A percentile compares a stretch with the other conserved stretches of the same genome.
Evolutionary conservation across 2,329 filamentous ascomycete species (phyloP).

Genomic region (Fusarium albosuccineum): DNA sequence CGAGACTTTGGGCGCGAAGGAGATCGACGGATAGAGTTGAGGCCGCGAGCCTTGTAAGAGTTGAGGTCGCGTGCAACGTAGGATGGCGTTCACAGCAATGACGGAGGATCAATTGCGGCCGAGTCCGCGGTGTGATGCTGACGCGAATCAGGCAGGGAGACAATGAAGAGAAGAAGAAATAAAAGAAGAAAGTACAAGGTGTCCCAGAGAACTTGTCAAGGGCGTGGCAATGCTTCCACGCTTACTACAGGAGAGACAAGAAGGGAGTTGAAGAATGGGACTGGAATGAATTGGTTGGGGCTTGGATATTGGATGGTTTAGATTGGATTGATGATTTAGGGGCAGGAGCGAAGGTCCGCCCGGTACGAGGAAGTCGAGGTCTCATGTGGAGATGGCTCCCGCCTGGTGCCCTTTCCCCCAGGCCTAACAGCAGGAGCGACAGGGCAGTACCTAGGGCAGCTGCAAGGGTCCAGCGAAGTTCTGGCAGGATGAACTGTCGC

Average conservation of each 20-base stretch:
- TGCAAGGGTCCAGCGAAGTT: constrained; percentile 29
- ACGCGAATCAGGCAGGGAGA: constrained; percentile 11
- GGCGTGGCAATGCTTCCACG: constrained; percentile 8
- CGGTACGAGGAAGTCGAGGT: constrained; percentile 19
- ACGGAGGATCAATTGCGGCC: not conserved
- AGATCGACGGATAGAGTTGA: constrained; percentile 12
- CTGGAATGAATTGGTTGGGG: constrained; percentile 37
- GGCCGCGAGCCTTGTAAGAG: constrained; percentile 27
- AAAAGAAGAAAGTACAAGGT: constrained; percentile 6
- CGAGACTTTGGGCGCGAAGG: constrained; percentile 7
- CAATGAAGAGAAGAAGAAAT: constrained; percentile 1
- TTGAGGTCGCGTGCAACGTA: constrained; percentile 39
- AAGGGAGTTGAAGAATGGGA: constrained; percentile 27
- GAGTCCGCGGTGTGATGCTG: constrained; percentile 27
- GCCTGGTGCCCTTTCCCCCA: constrained; percentile 10
- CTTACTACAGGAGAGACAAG: constrained; percentile 26
- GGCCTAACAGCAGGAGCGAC: constrained; percentile 6
- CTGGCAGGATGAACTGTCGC: constrained; percentile 24
- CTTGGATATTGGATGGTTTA: constrained; percentile 39
- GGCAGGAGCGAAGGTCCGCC: constrained; percentile 36
- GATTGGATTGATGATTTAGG: constrained; percentile 34
- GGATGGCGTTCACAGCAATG: constrained; percentile 33
- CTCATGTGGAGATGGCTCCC: constrained; percentile 13
- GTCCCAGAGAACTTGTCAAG: constrained; percentile 5
- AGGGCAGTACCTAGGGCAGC: not conserved